A percentile compares a stretch with the other conserved stretches of the same genome.
These are phyloP conservation scores for Cytospora piceicola DNA, from an alignment of 2,329 filamentous ascomycete genomes.

Conservation along the genomic window DNA sequence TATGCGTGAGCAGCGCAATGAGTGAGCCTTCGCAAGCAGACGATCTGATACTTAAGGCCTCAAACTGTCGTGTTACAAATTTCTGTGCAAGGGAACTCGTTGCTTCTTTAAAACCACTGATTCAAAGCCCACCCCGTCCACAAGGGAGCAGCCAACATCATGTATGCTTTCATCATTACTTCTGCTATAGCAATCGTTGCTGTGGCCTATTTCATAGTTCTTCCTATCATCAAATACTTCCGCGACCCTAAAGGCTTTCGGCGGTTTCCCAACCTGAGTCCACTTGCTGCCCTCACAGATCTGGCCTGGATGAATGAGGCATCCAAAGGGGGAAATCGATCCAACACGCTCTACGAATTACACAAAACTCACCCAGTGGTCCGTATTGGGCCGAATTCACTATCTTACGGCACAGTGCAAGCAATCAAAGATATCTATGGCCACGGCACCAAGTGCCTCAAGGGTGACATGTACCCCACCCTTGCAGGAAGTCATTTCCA, in stretches of 20 bases:
- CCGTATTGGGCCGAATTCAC: slow-evolving; percentile 49
- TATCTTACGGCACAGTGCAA: slow-evolving; percentile 46
- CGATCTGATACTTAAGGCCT: too few species aligned
- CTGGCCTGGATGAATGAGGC: slow-evolving; percentile 52
- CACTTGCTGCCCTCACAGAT: slow-evolving; percentile 49
- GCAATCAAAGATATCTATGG: slow-evolving; percentile 57
- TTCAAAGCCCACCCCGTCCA: too few species aligned
- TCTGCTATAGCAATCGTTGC: too few species aligned
- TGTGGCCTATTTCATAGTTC: slow-evolving; percentile 43
- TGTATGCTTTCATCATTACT: too few species aligned
- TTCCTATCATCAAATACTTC: slow-evolving; percentile 48
- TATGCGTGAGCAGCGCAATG: too few species aligned
- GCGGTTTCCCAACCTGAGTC: slow-evolving; percentile 49
- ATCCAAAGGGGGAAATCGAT: slow-evolving; percentile 46
- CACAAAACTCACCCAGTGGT: slow-evolving; percentile 52
- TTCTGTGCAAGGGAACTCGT: too few species aligned
- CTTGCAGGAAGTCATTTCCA: slow-evolving; percentile 54
- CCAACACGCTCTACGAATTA: slow-evolving; percentile 45
- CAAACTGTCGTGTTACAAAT: too few species aligned
- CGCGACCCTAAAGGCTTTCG: slow-evolving; percentile 51
- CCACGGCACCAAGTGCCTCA: slow-evolving; percentile 54
- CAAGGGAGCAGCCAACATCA: too few species aligned
- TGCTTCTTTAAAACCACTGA: too few species aligned
- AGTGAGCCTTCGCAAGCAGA: too few species aligned
- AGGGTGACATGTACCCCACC: slow-evolving; percentile 52